Base-by-base conservation (phyloP, 805 yeast genomes). In the Saccharomyces kudriavzevii region DNA sequence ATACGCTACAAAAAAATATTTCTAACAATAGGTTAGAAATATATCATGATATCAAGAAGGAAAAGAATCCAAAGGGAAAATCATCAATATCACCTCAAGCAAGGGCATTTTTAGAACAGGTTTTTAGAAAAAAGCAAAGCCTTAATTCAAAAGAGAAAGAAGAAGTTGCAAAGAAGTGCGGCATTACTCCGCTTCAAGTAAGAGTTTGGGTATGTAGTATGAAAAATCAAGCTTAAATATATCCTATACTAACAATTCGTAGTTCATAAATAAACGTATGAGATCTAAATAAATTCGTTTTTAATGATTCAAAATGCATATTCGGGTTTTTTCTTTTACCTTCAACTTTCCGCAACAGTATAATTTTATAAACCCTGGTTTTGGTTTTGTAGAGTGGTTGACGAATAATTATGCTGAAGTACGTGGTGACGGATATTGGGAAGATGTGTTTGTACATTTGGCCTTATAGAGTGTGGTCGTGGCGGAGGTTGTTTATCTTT, bases 121-220 rank as follows among this genome's bases (percentile, higher is more conserved):
- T 60, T 40, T 60, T 54, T 53, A 54, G 53, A 50, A 59, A 51
- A 53, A 58, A 59, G 51, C 59, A 55, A 49, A 53, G 59, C 52
- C 55, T 60, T 43, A 62, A 60, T 40, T 58, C 60, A 43, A 60
- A 58, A 50, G 66, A 62, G 53, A 54, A 64, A 47, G 54, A 56
- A 45, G 55, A 57, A 50, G 57, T 62, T 35, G 66, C 63, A 45
- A 58, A 45, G 40, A 54, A 54, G 49, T 59, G 63, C 55, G 60
- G 59, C 30, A 51, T 62, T 40, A 56, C 60, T 29, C 58, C 63
- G 27, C 51, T 55, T 40, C 64, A 62, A 53, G 66, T 62, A 25
- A 58, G 64, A 51, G 58, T 59, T 29, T 62, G 66, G 66, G 61
- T 59, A 59, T 59, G 62, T 59, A 48, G 2, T 6, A 35, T 35